Evolutionary conservation across 2,329 filamentous ascomycete species (phyloP), one percentile per base, ranked within the genome.

Genomic region (Blastomyces parvus): DNA sequence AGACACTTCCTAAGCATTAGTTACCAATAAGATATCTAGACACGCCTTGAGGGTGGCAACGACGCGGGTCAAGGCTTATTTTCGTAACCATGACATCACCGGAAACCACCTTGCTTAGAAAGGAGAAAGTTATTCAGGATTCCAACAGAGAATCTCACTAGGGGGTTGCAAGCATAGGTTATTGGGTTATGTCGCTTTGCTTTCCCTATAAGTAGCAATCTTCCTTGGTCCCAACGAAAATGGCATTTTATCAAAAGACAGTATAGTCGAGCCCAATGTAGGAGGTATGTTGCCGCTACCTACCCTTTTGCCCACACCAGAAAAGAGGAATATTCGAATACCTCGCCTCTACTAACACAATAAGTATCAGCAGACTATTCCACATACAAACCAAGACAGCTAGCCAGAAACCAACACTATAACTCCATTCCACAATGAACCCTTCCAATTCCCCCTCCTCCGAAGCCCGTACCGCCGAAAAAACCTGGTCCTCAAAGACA

Each of bases 391-490:
- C 4, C 8, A 33, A 36, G 14, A 17, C 27, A 36, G 6, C 13
- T 55, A 27, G 13, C 46, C 22, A 27, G 22, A 50, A 7, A 11
- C 3, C 14, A 52, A 9, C 48, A 27, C 22, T 50, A 27, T 25
- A 14, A 25, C 22, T 50, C 48, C 22, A 27, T 27, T 40, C 14
- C 56, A 58, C 9, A 59, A 59, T 59, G 56, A 42, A 40, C 48
- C 73, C 9, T 17, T 50, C 22, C 27, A 52, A 50, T 53, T 44
- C 56, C 50, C 73, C 14, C 27, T 50, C 22, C 27, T 52, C 55
- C 48, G 66, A 68, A 48, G 62, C 61, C 52, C 38, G 44, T 17
- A 60, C 44, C 67, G 48, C 69, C 70, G n/a, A 74, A 75, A 67
- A 64, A 69, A 56, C 65, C 73, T 3, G 64, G 74, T 60, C 70